Evolutionary conservation across 352 stramenopile genomes (phyloP).

Genomic region (Phytophthora pluvialis): DNA sequence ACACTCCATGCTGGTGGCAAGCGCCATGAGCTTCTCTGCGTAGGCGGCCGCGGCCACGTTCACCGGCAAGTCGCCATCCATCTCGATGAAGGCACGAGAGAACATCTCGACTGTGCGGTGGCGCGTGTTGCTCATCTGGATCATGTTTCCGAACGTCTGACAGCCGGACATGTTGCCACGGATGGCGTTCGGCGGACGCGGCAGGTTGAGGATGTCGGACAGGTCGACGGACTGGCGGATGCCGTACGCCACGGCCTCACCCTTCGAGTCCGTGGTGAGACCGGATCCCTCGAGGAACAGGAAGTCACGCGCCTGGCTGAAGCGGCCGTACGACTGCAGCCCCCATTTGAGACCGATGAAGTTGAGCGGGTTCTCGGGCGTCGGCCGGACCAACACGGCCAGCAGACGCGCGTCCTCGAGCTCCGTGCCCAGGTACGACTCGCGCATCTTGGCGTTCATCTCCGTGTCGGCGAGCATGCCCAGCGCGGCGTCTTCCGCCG

Average conservation of each 20-base stretch:
- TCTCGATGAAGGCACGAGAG: constrained; percentile 42
- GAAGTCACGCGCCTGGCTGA: constrained; percentile 47
- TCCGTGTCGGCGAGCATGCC: constrained; percentile 49
- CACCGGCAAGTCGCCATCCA: constrained; percentile 35
- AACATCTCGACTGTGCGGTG: constrained; percentile 43
- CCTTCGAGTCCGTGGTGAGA: constrained; percentile 34
- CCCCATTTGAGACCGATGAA: constrained; percentile 58
- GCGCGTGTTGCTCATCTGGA: constrained; percentile 7
- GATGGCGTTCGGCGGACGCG: constrained; percentile 42
- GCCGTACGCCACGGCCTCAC: constrained; percentile 38
- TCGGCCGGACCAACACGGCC: constrained; percentile 37
- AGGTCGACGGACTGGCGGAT: constrained; percentile 44
- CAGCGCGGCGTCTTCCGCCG: constrained; percentile 47
- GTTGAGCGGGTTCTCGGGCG: constrained; percentile 38
- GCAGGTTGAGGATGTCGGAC: constrained; percentile 31
- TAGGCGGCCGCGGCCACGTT: constrained; percentile 33
- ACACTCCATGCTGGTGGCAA: constrained; percentile 45
- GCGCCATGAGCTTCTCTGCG: constrained; percentile 38
- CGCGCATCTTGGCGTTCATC: constrained; percentile 44
- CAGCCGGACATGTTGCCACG: constrained; percentile 46
- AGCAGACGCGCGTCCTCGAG: constrained; percentile 46
- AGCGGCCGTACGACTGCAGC: constrained; percentile 40
- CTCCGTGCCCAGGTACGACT: constrained; percentile 47
- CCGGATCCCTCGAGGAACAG: constrained; percentile 53
- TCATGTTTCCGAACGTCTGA: constrained; percentile 39